Evolutionary conservation across 345 rosid genomes (phyloP), one percentile per base, ranked within the genome.

Genomic region (Kandelia obovata): DNA sequence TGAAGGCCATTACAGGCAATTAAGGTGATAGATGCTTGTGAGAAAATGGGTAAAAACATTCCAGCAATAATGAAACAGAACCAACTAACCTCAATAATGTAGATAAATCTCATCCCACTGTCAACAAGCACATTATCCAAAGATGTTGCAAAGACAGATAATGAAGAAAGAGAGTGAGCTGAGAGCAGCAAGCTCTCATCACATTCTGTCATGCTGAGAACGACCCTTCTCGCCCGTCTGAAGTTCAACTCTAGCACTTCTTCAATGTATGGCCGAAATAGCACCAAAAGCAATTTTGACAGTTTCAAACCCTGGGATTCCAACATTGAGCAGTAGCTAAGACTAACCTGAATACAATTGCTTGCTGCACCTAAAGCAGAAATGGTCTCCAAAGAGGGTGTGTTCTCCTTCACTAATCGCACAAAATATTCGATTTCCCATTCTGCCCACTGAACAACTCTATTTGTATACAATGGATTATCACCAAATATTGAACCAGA

Each of bases 361-460:
- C 89, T 74, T 27, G 96, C 96, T 37, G 96, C 90, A 76, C 89
- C 88, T 78, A 95, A 76, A 2, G 96, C 96, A 72, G 80, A 82
- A 70, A 82, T 73, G 35, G 91, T 87, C 53, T 95, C 97, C 8
- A 96, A 83, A 75, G 96, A 80, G 63, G 96, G 88, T 57, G 93
- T 89, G 64, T 87, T 89, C 63, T 83, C 96, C 85, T 88, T 92
- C 61, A 94, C 93, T 81, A 92, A 70, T 39, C 96, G 84, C 58
- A 86, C 87, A 80, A 92, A 83, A 68, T 70, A 88, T 80, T 94
- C 99, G 53, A 89, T 89, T 80, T 92, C 92, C 89, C 92, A 84
- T 78, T 94, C 98, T 59, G 92, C 97, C 97, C 96, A 94, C 70
- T 89, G 97, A 77, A 94, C 96, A 64, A 89, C 80, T 78, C 91